A percentile compares a stretch with the other conserved stretches of the same genome.
These are phyloP conservation scores for Botryotinia globosa DNA, from an alignment of 2,329 filamentous ascomycete genomes.

Conservation along the genomic window DNA sequence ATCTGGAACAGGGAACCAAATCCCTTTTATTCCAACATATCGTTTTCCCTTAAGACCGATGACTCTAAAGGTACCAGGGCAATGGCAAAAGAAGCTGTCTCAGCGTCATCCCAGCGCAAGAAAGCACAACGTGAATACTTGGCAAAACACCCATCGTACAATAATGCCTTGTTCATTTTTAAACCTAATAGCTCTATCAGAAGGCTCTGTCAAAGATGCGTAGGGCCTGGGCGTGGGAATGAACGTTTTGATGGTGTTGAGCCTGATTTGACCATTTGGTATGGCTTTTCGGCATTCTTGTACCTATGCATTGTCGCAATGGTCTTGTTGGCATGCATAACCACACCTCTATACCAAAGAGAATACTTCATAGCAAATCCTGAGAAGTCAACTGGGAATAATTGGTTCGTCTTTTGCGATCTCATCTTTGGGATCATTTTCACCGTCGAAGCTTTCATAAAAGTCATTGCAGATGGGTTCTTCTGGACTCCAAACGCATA, in stretches of 20 bases:
- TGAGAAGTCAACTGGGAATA: slow-evolving; percentile 57
- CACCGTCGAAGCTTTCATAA: slow-evolving; percentile 81
- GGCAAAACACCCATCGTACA: slow-evolving; percentile 82
- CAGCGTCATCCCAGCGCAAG: slow-evolving; percentile 76
- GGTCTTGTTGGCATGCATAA: slow-evolving; percentile 94
- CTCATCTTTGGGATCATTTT: slow-evolving; percentile 86
- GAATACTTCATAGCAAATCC: slow-evolving; percentile 66
- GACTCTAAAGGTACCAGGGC: slow-evolving; percentile 79
- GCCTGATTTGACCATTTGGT: slow-evolving; percentile 88
- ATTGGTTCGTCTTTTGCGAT: slow-evolving; percentile 96
- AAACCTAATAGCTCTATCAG: slow-evolving; percentile 73
- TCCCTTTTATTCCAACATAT: slow-evolving; percentile 86
- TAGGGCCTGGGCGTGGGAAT: slow-evolving; percentile 83
- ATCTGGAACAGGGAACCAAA: slow-evolving; percentile 75
- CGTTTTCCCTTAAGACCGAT: slow-evolving; percentile 61
- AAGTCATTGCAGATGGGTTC: slow-evolving; percentile 91
- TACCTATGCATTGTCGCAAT: slow-evolving; percentile 94
- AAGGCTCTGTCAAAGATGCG: slow-evolving; percentile 79
- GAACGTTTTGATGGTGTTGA: slow-evolving; percentile 87
- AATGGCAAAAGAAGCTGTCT: slow-evolving; percentile 88
- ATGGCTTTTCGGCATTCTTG: slow-evolving; percentile 87
- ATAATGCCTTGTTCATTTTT: slow-evolving; percentile 88
- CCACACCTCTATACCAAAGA: slow-evolving; percentile 90
- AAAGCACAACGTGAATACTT: slow-evolving; percentile 90
- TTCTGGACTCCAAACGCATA: slow-evolving; percentile 98